Percentiles rank a stretch among this genome's conserved stretches.
phyloP scores from a whole-genome alignment of 2,329 filamentous ascomycete genomes.

The Onygenales sp. region DNA sequence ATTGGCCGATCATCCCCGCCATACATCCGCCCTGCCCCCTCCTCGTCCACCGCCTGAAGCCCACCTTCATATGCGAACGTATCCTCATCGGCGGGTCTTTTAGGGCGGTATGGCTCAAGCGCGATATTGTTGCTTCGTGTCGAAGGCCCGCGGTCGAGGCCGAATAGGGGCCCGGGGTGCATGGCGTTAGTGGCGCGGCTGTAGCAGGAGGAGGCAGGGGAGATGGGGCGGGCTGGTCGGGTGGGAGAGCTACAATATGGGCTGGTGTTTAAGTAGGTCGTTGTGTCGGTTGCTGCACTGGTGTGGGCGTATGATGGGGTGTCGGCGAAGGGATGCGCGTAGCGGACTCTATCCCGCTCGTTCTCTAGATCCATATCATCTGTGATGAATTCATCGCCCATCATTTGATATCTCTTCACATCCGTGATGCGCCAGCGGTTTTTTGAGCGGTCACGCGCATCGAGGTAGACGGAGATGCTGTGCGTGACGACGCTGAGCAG shows the following conservation, averaged over 20 bases:
- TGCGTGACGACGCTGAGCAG: constrained; percentile 39
- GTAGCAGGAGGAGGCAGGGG: neutral
- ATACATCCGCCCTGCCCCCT: neutral
- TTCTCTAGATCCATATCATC: neutral
- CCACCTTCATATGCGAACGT: neutral
- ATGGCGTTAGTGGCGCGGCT: neutral
- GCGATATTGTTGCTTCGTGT: neutral
- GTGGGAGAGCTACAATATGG: neutral
- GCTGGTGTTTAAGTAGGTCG: neutral
- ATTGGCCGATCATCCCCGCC: neutral
- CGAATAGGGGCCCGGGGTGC: neutral
- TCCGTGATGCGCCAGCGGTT: constrained; percentile 30
- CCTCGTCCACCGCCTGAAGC: neutral
- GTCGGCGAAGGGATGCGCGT: no score
- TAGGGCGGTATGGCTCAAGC: neutral
- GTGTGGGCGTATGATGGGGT: neutral
- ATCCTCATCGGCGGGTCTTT: neutral
- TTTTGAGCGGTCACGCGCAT: constrained; percentile 17
- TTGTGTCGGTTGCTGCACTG: neutral
- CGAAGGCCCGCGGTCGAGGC: neutral
- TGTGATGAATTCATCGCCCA: constrained; percentile 28
- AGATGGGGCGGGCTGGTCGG: no score
- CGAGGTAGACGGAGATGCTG: constrained; percentile 39
- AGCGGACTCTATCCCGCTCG: neutral
- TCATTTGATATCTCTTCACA: constrained; percentile 40